These are phyloP conservation scores for Brassica juncea DNA, from an alignment of 345 rosid species.

Conservation along the genomic window DNA sequence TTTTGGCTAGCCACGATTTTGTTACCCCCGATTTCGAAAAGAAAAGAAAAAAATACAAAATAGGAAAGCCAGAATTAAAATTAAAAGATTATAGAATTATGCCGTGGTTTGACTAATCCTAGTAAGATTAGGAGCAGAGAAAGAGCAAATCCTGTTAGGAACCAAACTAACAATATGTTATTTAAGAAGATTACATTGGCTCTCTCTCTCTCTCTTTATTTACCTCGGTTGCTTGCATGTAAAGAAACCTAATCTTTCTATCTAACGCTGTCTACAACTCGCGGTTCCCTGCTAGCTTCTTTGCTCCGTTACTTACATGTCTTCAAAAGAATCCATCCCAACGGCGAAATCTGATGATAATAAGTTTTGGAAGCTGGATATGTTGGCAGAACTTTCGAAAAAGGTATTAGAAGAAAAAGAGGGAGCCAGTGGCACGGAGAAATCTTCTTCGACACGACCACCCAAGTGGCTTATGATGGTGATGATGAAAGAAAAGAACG, in stretches of 20 bases:
- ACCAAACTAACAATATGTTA: neutral
- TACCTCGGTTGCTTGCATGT: neutral
- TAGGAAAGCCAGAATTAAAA: neutral
- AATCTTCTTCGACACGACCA: neutral
- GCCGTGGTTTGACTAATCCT: neutral
- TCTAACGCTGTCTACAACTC: neutral
- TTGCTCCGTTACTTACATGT: neutral
- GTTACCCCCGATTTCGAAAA: neutral
- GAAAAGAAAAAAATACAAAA: neutral
- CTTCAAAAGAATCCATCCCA: neutral
- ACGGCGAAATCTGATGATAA: neutral
- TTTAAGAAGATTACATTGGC: neutral
- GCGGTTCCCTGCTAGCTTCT: neutral
- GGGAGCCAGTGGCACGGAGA: neutral
- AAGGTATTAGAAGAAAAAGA: neutral
- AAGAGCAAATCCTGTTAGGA: neutral
- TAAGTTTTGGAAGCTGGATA: neutral
- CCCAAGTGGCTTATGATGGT: conserved; percentile 6
- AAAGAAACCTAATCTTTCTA: neutral
- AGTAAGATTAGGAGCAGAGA: neutral
- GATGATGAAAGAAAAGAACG: neutral
- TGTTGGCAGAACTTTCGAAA: neutral
- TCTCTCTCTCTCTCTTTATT: neutral
- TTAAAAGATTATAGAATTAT: neutral
- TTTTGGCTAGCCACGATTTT: neutral